Conservation (phyloP, 768 basidiomycete species). For the Calocybe indica region DNA sequence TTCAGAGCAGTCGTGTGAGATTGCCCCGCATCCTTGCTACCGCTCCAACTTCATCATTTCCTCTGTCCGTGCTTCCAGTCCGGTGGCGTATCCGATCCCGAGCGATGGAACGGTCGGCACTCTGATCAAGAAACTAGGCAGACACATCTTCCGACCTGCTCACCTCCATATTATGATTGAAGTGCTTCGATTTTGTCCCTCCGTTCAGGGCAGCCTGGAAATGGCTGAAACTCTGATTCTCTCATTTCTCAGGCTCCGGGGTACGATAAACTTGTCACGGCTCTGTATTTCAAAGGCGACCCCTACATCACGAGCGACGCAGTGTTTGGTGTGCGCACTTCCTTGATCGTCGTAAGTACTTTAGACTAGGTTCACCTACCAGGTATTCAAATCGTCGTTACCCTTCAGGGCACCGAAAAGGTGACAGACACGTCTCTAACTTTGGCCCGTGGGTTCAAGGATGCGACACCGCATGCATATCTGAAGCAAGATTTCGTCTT, state of each 20-base stretch:
- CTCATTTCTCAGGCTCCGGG: conserved; percentile 52
- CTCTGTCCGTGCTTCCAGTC: conserved; percentile 18
- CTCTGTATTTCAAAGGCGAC: conserved; percentile 71
- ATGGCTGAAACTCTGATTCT: background rate
- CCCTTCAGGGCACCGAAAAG: too few relatives aligned
- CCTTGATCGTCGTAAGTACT: conserved; percentile 60
- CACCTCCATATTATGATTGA: conserved; percentile 74
- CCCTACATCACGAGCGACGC: conserved; percentile 61
- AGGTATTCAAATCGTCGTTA: too few relatives aligned
- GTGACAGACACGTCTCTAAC: conserved; percentile 49
- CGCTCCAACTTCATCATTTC: background rate
- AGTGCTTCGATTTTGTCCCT: conserved; percentile 22
- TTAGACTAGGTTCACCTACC: too few relatives aligned
- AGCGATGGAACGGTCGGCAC: conserved; percentile 72
- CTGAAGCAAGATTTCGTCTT: conserved; percentile 37
- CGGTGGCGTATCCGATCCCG: conserved; percentile 70
- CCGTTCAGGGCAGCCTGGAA: too few relatives aligned
- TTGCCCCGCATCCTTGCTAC: too few relatives aligned
- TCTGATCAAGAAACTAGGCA: conserved; percentile 45
- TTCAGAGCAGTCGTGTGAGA: conserved; percentile 66
- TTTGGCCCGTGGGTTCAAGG: conserved; percentile 46
- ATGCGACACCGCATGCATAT: conserved; percentile 30
- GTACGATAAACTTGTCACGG: conserved; percentile 66
- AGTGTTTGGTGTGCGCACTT: conserved; percentile 80
- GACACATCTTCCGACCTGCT: conserved; percentile 75